Base-by-base conservation (phyloP, 2,329 filamentous ascomycete species). In the Madurella mycetomatis region DNA sequence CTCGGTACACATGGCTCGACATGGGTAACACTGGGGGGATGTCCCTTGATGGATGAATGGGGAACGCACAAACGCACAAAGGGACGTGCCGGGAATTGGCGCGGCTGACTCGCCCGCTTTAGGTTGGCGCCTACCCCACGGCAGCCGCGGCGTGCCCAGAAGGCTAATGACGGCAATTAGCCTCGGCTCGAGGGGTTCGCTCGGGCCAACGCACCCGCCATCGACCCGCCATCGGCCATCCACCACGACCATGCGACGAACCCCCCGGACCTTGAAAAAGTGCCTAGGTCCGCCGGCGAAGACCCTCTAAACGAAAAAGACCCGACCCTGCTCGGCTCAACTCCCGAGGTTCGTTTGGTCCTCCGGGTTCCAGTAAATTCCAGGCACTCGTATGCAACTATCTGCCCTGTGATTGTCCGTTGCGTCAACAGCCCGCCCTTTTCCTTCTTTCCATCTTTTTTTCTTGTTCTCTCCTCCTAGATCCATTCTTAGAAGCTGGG, bases 111-210 rank as follows among this genome's bases (percentile, higher is more conserved):
- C 55, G 58, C 40, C 42, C 19, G 34, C 34, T 37, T 15, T 37
- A 37, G 34, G 11, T 11, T 37, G 13, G 13, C 4, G 34, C 13
- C 25, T 47, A 45, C 56, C 56, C 53, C 56, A 55, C 49, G 52
- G 47, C 47, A 53, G 31, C 53, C 49, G 52, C 49, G 51, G 55
- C 34, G 13, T 31, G n/a, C 31, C 13, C n/a, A 31, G 44, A 52
- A 56, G 48, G 55, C 49, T 58, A 59, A 56, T 54, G 58, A 49
- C 56, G 58, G 58, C 55, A 59, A 59, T 60, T 61, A 61, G 56
- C 62, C 62, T 65, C 63, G 63, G 62, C 61, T 62, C 55, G 54
- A 57, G 54, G 55, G 55, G 55, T 49, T 56, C 50, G 55, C 54
- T 62, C 58, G 62, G 62, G 49, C 60, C 50, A 62, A 45, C 54